Conservation (phyloP, 2,329 filamentous ascomycete species). For the Fusarium dimerum region DNA sequence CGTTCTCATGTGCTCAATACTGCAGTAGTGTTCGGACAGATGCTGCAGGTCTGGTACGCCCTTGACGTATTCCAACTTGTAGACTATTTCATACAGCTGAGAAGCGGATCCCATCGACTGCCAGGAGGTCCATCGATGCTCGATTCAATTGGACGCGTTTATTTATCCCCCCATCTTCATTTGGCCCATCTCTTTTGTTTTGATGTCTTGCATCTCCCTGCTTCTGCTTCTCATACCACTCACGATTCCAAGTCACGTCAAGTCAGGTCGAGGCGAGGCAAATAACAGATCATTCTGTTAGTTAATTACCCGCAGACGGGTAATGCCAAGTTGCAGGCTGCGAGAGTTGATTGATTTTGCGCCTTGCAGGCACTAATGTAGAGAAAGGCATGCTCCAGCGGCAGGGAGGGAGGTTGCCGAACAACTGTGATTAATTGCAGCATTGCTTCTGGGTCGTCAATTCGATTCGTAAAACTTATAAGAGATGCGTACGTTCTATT, state of each 20-base stretch:
- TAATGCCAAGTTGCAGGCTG: neutral
- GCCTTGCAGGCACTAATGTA: neutral
- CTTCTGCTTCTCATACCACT: neutral
- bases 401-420: neutral
- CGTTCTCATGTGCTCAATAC: neutral
- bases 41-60: constrained; percentile 26
- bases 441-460: neutral
- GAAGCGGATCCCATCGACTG: constrained; percentile 13
- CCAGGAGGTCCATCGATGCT: constrained; percentile 2
- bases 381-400: neutral
- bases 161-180: too few relatives aligned
- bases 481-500: neutral
- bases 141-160: constrained; percentile 6
- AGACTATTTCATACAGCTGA: constrained; percentile 4
- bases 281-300: neutral
- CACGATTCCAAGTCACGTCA: too few relatives aligned
- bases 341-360: neutral
- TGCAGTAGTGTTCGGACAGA: constrained; percentile 7
- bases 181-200: neutral
- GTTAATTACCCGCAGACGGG: neutral
- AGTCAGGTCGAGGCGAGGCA: too few relatives aligned
- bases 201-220: neutral
- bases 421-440: neutral
- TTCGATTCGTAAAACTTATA: too few relatives aligned
- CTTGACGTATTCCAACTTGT: constrained; percentile 13